Base-by-base conservation (phyloP, 2,329 filamentous ascomycete species). In the Colletotrichum truncatum region DNA sequence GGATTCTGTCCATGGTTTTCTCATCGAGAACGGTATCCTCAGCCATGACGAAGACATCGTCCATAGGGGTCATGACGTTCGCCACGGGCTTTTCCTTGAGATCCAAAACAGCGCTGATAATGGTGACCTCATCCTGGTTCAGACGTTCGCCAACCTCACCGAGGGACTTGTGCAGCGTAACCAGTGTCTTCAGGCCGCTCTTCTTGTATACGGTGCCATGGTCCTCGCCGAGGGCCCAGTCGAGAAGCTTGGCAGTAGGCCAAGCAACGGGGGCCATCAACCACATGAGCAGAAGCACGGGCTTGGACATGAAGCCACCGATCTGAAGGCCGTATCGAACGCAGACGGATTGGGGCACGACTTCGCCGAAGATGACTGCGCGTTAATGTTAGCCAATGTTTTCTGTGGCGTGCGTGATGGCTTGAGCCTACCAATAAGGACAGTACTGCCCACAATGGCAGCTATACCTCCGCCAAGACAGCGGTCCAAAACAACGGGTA, bases 41-140 rank as follows among this genome's bases (percentile, higher is more conserved):
- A n/a, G 94, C 94, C 88, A 99, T 93, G 67, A 92, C 95, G 75
- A 97, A 99, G 51, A 98, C 96, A 75, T 99, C 94, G 46, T 93
- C 90, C 92, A 99, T 98, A 1, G 96, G 96, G 0, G 97, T 99
- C 96, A 99, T 99, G 75, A 99, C 97, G 74, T 89, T 92, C 45
- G 93, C 93, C 6, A 99, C 94, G 0, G 95, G 86, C 81, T 99
- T 99, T 70, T 96, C 94, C 81, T 98, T 99, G 70, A 99, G 84
- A 75, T 99, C 96, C 62, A 99, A 82, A 12, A 98, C 96, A 36
- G 96, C 95, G 70, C 93, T 97, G 78, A 99, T 99, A 76, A 99
- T 99, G 66, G 96, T 98, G 70, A 99, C 96, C 78, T 99, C 96
- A 74, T 99, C 96, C 71, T 97, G 92, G 78, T 98, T 98, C 57